Conservation (phyloP, 441 rosid species). For the Lepidium campestre region DNA sequence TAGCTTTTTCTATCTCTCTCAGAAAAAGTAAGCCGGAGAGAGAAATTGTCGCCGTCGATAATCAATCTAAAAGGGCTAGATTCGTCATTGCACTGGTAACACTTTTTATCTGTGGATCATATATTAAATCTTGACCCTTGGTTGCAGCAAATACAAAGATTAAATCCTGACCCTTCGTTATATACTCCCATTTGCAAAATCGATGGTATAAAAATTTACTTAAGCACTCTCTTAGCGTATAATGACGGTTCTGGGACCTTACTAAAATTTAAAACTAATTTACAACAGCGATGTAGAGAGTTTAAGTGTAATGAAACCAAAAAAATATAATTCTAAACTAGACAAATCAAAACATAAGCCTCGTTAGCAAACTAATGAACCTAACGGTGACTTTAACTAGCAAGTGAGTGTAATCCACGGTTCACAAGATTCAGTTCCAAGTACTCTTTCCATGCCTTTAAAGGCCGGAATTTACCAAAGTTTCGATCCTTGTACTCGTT, state of each 20-base stretch:
- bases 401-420: conserved; percentile 19
- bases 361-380: conserved; percentile 1
- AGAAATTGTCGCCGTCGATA: conserved; percentile 17
- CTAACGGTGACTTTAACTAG: neutral
- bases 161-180: neutral
- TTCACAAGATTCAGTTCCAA: conserved; percentile 36
- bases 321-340: neutral
- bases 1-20: conserved; percentile 9
- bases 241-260: no score
- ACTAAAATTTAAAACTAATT: no score
- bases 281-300: no score
- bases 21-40: conserved; percentile 2
- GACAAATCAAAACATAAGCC: neutral
- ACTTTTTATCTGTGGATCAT: neutral
- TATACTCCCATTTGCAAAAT: no score
- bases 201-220: no score
- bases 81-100: conserved; percentile 15
- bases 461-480: conserved; percentile 27
- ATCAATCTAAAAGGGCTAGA: conserved; percentile 27
- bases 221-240: no score
- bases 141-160: neutral
- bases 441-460: conserved; percentile 59
- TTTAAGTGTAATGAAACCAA: no score
- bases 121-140: conserved; percentile 25
- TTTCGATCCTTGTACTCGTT: conserved; percentile 21